These are phyloP conservation scores for Sporothrix variecibatus DNA, from an alignment of 2,329 filamentous ascomycete genomes.

Conservation along the genomic window DNA sequence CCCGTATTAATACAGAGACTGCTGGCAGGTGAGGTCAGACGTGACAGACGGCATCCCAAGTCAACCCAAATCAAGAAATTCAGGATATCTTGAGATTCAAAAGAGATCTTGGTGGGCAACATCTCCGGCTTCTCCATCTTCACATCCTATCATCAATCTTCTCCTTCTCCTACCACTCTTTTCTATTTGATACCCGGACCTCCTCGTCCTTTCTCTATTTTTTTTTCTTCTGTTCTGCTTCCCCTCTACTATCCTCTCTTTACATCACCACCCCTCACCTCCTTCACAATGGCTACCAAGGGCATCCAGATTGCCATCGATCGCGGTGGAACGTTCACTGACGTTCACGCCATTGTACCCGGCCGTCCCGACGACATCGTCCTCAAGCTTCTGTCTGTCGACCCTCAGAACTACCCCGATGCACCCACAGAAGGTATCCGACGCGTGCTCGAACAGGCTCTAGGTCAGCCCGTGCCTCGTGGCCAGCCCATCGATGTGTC, in stretches of 20 bases:
- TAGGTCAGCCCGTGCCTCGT: constrained; percentile 58
- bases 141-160: neutral
- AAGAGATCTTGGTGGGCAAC: neutral
- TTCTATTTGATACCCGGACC: constrained; percentile 5
- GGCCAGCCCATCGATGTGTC: constrained; percentile 52
- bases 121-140: neutral
- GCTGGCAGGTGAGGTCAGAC: neutral
- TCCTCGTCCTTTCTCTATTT: neutral
- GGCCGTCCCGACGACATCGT: constrained; percentile 39
- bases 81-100: neutral
- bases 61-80: neutral
- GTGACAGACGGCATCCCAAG: neutral
- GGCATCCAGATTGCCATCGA: constrained; percentile 26
- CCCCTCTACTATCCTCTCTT: neutral
- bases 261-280: neutral
- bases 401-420: constrained; percentile 67
- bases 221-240: neutral
- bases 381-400: constrained; percentile 67
- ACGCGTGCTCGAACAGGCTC: constrained; percentile 45
- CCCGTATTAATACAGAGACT: constrained; percentile 8
- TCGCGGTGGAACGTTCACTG: constrained; percentile 29
- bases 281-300: constrained; percentile 1
- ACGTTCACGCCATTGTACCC: constrained; percentile 36
- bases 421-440: constrained; percentile 68
- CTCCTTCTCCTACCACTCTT: neutral